These are phyloP conservation scores for Sextonia rubra DNA, from an alignment of 164 flowering plant species.

Conservation along the genomic window DNA sequence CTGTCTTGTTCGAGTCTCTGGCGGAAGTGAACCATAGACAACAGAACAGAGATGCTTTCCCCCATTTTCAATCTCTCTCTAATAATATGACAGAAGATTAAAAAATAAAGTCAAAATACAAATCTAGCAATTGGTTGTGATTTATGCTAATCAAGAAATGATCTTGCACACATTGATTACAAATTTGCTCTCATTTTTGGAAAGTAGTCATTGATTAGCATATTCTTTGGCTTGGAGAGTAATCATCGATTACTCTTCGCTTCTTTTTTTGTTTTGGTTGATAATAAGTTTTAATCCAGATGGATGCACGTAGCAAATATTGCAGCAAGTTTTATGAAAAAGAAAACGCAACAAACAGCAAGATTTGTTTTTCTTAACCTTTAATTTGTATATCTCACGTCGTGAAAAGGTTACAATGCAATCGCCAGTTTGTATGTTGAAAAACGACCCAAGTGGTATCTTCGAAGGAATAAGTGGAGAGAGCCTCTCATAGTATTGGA, in stretches of 20 bases:
- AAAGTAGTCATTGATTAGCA: too few species aligned
- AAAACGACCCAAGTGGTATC: slow-evolving; percentile 62
- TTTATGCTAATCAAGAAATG: background rate
- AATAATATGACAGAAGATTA: slow-evolving; percentile 1
- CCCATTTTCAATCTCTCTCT: slow-evolving; percentile 58
- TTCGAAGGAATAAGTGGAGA: slow-evolving; percentile 70
- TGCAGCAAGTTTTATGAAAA: too few species aligned
- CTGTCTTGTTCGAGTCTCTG: slow-evolving; percentile 95
- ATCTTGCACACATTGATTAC: background rate
- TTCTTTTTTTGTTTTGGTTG: background rate
- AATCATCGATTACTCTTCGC: too few species aligned
- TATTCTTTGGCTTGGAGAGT: background rate
- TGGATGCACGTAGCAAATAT: too few species aligned
- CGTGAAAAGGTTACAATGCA: slow-evolving; percentile 94
- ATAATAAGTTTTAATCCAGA: too few species aligned
- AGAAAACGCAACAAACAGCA: background rate
- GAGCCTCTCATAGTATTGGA: slow-evolving; percentile 78
- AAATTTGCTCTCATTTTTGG: background rate
- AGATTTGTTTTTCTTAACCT: slow-evolving; percentile 30
- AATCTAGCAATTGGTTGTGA: background rate
- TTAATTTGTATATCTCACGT: slow-evolving; percentile 51
- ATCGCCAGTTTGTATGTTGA: slow-evolving; percentile 68
- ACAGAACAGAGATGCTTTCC: slow-evolving; percentile 87
- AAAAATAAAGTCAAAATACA: background rate
- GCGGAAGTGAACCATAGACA: slow-evolving; percentile 97